Base-by-base conservation (phyloP, 257 asterid genomes). In the Phtheirospermum japonicum region DNA sequence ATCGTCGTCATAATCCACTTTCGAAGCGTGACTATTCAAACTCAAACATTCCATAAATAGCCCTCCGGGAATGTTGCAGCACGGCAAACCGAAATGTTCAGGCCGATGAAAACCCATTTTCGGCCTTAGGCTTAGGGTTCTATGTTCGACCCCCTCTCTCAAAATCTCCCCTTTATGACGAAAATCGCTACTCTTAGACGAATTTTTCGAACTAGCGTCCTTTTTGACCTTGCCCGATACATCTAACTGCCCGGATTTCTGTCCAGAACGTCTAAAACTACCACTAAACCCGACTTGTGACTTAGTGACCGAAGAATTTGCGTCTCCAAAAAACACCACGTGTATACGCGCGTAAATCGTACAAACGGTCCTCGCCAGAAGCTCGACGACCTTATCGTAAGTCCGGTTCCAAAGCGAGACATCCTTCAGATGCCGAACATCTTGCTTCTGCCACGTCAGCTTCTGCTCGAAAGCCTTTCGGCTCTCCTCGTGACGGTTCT, bases 341-440 rank as follows among this genome's bases (percentile, higher is more conserved):
- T 68, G 36, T 8, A 83, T 69, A 19, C 91, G 75, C 0, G 91
- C 82, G 64, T 77, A 89, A 10, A 92, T 30, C 0, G 99, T 89
- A 65, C 94, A 86, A 2, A 85, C 81, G 0, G 89, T 86, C 79
- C 96, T 75, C 0, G 88, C 95, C 78, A 92, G 67, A 23, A 89
- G 65, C 72, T 89, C 99, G n/a, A 85, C 83, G 23, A 81, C 80
- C 79, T 87, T 89, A 75, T 92, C 95, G 61, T 83, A 82, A 2
- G 91, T 80, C 77, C 75, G 94, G 69, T 85, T 86, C 99, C 99
- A 92, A 1, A 92, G 82, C 0, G 97, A 92, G 34, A 75, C 83
- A 28, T 87, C 85, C 71, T 85, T 84, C 83, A 86, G 75, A 78
- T 82, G 96, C 65, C 76, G 80, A 67, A 92, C 95, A 61, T 86